Percentiles rank a stretch among this genome's conserved stretches.
Conservation (phyloP, 108 stramenopile species). For the Skeletonema grethae region DNA sequence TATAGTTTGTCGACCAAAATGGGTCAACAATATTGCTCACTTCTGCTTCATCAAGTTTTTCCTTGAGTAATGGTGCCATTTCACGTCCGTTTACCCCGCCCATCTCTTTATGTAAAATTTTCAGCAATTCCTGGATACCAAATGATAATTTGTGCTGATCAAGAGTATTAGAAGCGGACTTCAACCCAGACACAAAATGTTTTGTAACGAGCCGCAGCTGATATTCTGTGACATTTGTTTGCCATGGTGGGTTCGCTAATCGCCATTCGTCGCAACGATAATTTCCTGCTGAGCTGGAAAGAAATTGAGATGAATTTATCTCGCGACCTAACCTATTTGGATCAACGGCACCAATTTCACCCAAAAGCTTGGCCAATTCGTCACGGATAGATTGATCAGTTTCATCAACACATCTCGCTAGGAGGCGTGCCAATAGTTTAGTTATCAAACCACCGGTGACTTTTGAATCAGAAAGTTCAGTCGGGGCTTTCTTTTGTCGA, state of each 20-base stretch:
- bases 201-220: constrained; percentile 75
- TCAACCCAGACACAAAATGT: constrained; percentile 73
- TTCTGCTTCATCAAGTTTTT: constrained; percentile 62
- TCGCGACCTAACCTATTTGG: constrained; percentile 61
- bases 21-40: constrained; percentile 81
- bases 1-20: constrained; percentile 77
- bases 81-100: constrained; percentile 18
- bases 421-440: constrained; percentile 62
- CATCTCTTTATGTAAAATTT: constrained; percentile 48
- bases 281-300: constrained; percentile 11
- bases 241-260: constrained; percentile 81
- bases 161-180: constrained; percentile 59
- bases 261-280: constrained; percentile 56
- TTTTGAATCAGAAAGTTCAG: constrained; percentile 10
- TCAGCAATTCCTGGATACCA: constrained; percentile 82
- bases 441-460: constrained; percentile 55
- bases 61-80: constrained; percentile 73
- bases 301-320: constrained; percentile 34
- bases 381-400: constrained; percentile 56
- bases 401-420: constrained; percentile 71
- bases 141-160: constrained; percentile 88
- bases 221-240: constrained; percentile 58
- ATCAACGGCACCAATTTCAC: constrained; percentile 86
- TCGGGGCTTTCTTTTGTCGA: not conserved
- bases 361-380: constrained; percentile 71